Percentiles rank a stretch among this genome's conserved stretches.
phyloP scores from a whole-genome alignment of 495 filamentous ascomycete species.

The Lasiosphaeris hirsuta region DNA sequence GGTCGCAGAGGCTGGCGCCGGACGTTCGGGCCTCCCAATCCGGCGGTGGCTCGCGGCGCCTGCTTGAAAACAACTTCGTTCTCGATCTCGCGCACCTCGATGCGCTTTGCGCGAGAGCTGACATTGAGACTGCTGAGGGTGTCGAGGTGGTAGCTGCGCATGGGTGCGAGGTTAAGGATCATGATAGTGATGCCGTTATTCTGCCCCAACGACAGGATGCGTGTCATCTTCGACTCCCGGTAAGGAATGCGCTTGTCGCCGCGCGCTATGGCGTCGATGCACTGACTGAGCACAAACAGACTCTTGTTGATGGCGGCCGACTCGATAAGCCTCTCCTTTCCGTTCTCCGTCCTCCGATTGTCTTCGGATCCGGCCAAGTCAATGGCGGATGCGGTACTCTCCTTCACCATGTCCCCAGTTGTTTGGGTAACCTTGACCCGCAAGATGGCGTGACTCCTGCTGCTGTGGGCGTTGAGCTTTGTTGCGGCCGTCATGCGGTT shows the following conservation, averaged over 20 bases:
- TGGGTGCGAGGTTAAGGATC: conserved; percentile 90
- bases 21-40: conserved; percentile 43
- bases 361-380: conserved; percentile 96
- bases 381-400: conserved; percentile 88
- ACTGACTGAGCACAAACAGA: conserved; percentile 90
- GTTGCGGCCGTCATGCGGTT: conserved; percentile 90
- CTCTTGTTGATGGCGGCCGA: conserved; percentile 99
- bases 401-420: conserved; percentile 63
- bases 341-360: conserved; percentile 91
- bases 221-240: conserved; percentile 94
- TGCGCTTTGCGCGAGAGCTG: conserved; percentile 92
- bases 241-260: conserved; percentile 79
- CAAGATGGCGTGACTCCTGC: conserved; percentile 88
- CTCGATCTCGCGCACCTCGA: conserved; percentile 90
- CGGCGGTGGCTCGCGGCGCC: conserved; percentile 53
- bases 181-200: conserved; percentile 95
- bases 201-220: conserved; percentile 88
- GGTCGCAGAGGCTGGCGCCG: conserved; percentile 74
- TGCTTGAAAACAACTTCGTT: conserved; percentile 85
- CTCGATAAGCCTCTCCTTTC: conserved; percentile 87
- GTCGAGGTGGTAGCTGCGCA: conserved; percentile 86
- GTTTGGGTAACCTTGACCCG: conserved; percentile 82
- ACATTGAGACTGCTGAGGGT: conserved; percentile 93
- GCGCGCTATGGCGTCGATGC: conserved; percentile 83
- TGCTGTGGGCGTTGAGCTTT: conserved; percentile 94